Percentiles rank a stretch among this genome's conserved stretches.
phyloP scores from a whole-genome alignment of 2,329 filamentous ascomycete species.

The Alternaria sp. region DNA sequence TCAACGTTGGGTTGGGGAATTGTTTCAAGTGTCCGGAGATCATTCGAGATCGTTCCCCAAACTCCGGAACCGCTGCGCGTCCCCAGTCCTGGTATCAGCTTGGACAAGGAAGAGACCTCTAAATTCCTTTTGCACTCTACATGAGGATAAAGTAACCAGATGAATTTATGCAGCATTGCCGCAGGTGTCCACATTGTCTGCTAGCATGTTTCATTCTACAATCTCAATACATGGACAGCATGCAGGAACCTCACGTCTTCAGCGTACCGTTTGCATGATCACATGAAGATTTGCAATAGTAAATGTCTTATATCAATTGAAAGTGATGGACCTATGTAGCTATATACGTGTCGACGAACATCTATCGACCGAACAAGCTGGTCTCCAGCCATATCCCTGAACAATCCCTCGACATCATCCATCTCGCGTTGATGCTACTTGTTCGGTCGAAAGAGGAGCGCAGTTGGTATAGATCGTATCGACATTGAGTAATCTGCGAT shows the following conservation, averaged over 20 bases:
- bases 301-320: too few relatives aligned
- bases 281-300: too few relatives aligned
- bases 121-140: not conserved
- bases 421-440: not conserved
- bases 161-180: not conserved
- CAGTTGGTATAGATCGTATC: not conserved
- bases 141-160: not conserved
- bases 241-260: not conserved
- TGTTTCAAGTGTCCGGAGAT: slow-evolving; percentile 13
- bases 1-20: slow-evolving; percentile 3
- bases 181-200: not conserved
- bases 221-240: not conserved
- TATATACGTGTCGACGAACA: not conserved
- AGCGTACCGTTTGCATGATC: too few relatives aligned
- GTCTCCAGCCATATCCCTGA: not conserved
- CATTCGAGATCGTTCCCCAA: slow-evolving; percentile 4
- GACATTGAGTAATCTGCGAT: not conserved
- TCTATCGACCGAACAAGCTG: not conserved
- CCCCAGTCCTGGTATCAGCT: not conserved
- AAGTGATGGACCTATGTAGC: not conserved
- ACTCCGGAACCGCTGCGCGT: slow-evolving; percentile 13
- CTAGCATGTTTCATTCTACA: not conserved
- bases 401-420: not conserved
- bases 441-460: not conserved
- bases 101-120: not conserved